phyloP scores from a whole-genome alignment of 2,329 filamentous ascomycete species.

The Lachnellula hyalina region DNA sequence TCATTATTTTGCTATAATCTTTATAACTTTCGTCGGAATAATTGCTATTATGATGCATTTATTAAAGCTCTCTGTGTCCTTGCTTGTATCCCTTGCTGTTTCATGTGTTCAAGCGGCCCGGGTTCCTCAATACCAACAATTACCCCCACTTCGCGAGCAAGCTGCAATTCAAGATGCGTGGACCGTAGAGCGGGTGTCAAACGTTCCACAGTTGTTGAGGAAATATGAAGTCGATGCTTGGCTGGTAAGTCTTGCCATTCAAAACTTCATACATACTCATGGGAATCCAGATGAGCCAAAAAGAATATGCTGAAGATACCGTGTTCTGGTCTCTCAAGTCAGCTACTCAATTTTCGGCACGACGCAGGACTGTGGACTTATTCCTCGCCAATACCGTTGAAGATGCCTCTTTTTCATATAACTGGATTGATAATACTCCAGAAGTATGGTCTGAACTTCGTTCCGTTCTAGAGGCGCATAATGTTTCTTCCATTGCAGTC shows the following conservation, averaged over 20 bases:
- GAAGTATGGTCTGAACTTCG: conserved; percentile 38
- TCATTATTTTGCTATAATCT: too few relatives aligned
- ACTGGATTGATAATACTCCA: conserved; percentile 44
- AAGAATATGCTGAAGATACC: conserved; percentile 47
- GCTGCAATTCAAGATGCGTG: conserved; percentile 39
- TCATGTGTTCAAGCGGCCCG: background rate
- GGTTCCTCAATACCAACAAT: conserved; percentile 31
- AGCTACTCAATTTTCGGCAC: conserved; percentile 42
- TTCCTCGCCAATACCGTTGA: conserved; percentile 39
- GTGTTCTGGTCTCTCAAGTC: conserved; percentile 47
- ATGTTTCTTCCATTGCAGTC: conserved; percentile 37
- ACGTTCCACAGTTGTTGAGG: conserved; percentile 38
- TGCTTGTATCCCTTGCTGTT: background rate
- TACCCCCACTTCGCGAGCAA: conserved; percentile 41
- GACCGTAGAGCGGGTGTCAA: conserved; percentile 38
- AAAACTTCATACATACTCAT: background rate
- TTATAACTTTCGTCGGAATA: too few relatives aligned
- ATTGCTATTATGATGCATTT: too few relatives aligned
- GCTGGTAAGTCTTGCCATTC: conserved; percentile 34
- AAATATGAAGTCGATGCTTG: conserved; percentile 45
- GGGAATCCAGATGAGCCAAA: conserved; percentile 41
- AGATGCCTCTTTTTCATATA: conserved; percentile 31
- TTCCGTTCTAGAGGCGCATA: conserved; percentile 33
- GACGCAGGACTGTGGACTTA: conserved; percentile 45
- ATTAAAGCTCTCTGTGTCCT: too few relatives aligned